phyloP scores from a whole-genome alignment of 495 filamentous ascomycete species.

The Schizothecium vesticola region DNA sequence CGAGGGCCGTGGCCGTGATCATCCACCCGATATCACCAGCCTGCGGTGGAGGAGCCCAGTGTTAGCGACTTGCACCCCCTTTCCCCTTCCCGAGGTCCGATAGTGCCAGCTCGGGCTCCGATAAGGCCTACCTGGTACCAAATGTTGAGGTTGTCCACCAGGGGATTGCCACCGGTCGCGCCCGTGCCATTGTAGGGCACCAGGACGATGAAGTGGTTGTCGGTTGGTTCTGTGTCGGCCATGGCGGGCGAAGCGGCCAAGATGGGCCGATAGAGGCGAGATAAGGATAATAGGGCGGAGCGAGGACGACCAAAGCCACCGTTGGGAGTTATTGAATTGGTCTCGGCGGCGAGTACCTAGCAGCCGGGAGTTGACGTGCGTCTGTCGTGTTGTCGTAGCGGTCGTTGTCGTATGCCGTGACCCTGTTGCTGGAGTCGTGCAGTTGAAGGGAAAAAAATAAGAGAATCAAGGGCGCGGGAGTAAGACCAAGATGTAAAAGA shows the following conservation, averaged over 20 bases:
- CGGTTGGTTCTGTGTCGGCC: slow-evolving; percentile 14
- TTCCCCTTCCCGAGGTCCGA: neutral
- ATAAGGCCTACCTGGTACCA: slow-evolving; percentile 64
- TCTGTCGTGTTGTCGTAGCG: neutral
- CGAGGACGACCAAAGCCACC: neutral
- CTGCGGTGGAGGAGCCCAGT: slow-evolving; percentile 36
- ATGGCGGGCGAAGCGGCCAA: slow-evolving; percentile 22
- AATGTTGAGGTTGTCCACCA: slow-evolving; percentile 68
- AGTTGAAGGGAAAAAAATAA: neutral
- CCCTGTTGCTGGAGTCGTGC: neutral
- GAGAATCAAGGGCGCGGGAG: neutral
- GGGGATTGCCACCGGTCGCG: slow-evolving; percentile 65
- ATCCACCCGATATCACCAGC: slow-evolving; percentile 88
- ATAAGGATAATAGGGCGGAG: slow-evolving; percentile 1
- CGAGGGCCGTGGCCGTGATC: slow-evolving; percentile 77
- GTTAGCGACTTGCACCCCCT: neutral
- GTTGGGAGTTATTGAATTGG: neutral
- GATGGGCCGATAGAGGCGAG: neutral
- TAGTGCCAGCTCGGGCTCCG: neutral
- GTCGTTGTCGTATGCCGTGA: neutral
- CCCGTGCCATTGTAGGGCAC: slow-evolving; percentile 65
- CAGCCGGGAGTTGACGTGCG: neutral
- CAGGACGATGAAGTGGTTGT: slow-evolving; percentile 44
- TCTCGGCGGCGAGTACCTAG: neutral
- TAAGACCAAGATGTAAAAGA: neutral